Conservation (phyloP, 179 eudicot genomes). For the Amaranthus tricolor region DNA sequence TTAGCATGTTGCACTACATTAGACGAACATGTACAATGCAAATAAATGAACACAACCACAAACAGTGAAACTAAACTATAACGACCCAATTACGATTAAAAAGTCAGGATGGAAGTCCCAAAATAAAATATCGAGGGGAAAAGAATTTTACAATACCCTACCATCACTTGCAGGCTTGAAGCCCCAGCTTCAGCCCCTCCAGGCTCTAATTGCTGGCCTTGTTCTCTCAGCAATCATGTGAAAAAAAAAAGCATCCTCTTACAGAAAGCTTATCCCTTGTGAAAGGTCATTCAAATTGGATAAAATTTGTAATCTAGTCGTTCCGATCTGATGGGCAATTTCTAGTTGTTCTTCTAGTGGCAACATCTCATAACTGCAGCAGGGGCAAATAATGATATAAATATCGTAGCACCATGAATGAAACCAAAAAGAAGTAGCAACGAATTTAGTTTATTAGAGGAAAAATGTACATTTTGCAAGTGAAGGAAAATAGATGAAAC, state of each 20-base stretch:
- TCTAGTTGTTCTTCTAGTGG: conserved; percentile 84
- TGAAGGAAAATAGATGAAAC: background rate
- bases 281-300: conserved; percentile 80
- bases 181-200: background rate
- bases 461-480: background rate
- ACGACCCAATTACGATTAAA: background rate
- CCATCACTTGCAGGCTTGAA: background rate
- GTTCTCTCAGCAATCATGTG: background rate
- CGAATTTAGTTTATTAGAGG: background rate
- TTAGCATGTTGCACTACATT: background rate
- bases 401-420: background rate
- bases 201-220: background rate
- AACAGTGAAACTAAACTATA: conserved; percentile 10
- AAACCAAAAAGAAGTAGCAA: background rate
- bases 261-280: conserved; percentile 87
- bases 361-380: conserved; percentile 81
- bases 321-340: conserved; percentile 86
- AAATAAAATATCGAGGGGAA: background rate
- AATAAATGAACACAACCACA: conserved; percentile 8
- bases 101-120: background rate
- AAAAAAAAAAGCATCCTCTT: conserved; percentile 20
- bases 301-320: conserved; percentile 75
- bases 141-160: background rate
- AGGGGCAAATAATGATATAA: background rate
- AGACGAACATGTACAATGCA: conserved; percentile 2